Base-by-base conservation (phyloP, 73 alveolate genomes). In the Uronychia binucleata region DNA sequence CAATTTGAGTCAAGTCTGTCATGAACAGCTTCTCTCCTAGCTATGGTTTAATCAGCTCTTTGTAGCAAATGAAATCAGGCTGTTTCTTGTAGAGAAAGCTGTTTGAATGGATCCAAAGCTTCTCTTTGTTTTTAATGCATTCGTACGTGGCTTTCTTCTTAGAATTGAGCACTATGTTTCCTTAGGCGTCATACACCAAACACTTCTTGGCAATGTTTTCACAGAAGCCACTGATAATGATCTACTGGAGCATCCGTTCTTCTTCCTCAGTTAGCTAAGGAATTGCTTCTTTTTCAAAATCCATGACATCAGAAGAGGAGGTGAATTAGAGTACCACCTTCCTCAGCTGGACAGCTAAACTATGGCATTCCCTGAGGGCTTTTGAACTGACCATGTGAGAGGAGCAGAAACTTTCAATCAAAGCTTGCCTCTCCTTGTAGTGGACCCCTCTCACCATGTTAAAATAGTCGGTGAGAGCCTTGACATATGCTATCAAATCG, bases 121-220 rank as follows among this genome's bases (percentile, higher is more conserved):
- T 91, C 57, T 90, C 94, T 74, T 94, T 91, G 34, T 86, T 82
- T 88, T 94, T 95, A 83, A 81, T 82, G 79, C 98, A 86, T 80
- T 94, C 96, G 82, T 88, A 91, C 85, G 81, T 67, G 76, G 92
- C 90, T 82, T 88, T 94, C 88, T 93, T 93, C 77, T 82, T 79
- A 59, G 77, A 59, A 77, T 89, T 57, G 1, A 79, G 74, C 26
- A 91, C 82, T 85, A 81, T 90, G 29, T 83, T 91, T 0, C 96
- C 96, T 8, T 85, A 88, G 28, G 89, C 87, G 80, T 88, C 95
- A 74, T 79, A 91, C 81, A 94, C 78, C n/a, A 91, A 82, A 80
- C 87, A 81, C 88, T 91, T 91, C 88, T 94, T 94, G 33, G 96
- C 96, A 25, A 88, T 57, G 83, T 88, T 94, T 78, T 91, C 94